phyloP scores from a whole-genome alignment of 306 rosid genomes.

The Oemleria cerasiformis region DNA sequence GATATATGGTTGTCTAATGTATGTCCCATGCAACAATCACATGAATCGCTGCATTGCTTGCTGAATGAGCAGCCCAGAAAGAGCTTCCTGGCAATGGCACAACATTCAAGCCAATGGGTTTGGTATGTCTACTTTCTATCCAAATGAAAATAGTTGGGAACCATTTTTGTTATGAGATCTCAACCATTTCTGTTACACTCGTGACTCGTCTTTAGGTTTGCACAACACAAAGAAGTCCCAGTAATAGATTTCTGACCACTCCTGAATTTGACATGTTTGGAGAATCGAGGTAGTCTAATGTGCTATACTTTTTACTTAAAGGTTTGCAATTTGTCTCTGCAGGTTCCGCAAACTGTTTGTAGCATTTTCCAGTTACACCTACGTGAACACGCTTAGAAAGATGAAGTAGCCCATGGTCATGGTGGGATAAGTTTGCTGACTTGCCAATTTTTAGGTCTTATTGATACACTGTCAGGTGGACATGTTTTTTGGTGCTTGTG shows the following conservation, averaged over 20 bases:
- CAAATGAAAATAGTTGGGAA: background rate
- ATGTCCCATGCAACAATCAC: constrained; percentile 37
- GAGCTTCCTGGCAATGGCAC: constrained; percentile 81
- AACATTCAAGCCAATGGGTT: constrained; percentile 89
- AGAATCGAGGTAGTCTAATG: background rate
- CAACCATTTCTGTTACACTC: background rate
- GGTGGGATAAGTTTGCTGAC: background rate
- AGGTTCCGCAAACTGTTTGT: constrained; percentile 93
- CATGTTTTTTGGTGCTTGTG: background rate
- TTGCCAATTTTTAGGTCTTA: background rate
- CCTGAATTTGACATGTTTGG: background rate
- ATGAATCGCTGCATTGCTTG: constrained; percentile 57
- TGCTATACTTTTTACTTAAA: background rate
- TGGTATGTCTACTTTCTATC: constrained; percentile 47
- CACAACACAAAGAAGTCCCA: background rate
- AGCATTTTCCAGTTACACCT: constrained; percentile 76
- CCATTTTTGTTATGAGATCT: background rate
- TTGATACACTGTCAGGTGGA: background rate
- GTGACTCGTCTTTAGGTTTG: background rate
- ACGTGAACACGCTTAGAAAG: constrained; percentile 63
- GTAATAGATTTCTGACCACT: background rate
- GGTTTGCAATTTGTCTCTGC: constrained; percentile 22
- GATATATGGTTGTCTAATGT: constrained; percentile 77
- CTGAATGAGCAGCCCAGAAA: constrained; percentile 50
- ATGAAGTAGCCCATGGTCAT: background rate